Conservation (phyloP, 331 rosid species). For the Telfairia occidentalis region DNA sequence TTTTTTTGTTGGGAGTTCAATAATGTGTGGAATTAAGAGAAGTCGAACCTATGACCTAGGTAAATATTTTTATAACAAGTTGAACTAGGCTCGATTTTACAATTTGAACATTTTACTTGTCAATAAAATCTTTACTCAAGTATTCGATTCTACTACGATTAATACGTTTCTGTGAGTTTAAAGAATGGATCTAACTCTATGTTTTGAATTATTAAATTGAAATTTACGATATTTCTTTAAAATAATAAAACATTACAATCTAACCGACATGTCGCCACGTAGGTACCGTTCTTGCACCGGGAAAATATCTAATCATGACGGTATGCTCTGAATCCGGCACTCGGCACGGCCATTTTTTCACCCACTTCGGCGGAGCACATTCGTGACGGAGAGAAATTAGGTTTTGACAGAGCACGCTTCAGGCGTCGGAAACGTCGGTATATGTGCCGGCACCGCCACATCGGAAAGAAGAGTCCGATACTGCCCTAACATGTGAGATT, state of each 20-base stretch:
- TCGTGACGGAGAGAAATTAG: not conserved
- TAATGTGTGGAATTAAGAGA: too few species aligned
- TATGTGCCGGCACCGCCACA: not conserved
- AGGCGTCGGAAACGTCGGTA: not conserved
- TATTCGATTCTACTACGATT: too few species aligned
- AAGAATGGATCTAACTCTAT: too few species aligned
- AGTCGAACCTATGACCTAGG: too few species aligned
- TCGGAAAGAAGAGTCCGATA: not conserved
- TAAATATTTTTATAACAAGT: too few species aligned
- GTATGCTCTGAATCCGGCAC: not conserved
- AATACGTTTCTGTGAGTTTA: too few species aligned
- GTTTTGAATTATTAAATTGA: too few species aligned
- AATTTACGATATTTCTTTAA: too few species aligned
- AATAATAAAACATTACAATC: not conserved
- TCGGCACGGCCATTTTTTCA: not conserved
- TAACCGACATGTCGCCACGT: not conserved
- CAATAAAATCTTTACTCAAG: too few species aligned
- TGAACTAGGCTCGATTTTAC: too few species aligned
- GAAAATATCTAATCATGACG: not conserved
- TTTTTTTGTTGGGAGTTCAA: too few species aligned
- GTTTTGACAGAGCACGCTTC: not conserved
- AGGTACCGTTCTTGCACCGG: not conserved
- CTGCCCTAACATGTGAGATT: not conserved
- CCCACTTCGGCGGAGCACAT: not conserved
- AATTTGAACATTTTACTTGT: too few species aligned